Percentiles rank a stretch among this genome's conserved stretches.
Conservation (phyloP, 2,329 filamentous ascomycete species). For the Gnomoniopsis smithogilvyi region DNA sequence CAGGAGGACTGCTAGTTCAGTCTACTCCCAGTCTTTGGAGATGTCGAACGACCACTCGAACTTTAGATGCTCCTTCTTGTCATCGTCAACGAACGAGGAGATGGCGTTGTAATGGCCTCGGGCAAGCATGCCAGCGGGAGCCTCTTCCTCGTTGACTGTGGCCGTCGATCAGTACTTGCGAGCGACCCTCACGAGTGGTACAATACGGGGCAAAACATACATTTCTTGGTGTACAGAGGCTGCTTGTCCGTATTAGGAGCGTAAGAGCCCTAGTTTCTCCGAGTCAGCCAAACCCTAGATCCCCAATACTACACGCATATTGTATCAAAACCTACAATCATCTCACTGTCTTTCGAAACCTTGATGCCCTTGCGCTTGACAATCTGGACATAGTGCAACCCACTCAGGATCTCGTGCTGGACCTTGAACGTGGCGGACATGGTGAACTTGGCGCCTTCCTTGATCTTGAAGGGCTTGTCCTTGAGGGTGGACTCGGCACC, state of each 20-base stretch:
- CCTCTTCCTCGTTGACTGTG: constrained; percentile 84
- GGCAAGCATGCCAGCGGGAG: constrained; percentile 84
- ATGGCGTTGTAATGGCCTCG: constrained; percentile 87
- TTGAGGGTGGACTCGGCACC: constrained; percentile 77
- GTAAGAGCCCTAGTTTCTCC: constrained; percentile 73
- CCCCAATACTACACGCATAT: constrained; percentile 18
- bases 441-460: constrained; percentile 89
- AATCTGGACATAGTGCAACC: constrained; percentile 92
- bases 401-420: constrained; percentile 92
- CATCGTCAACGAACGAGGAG: constrained; percentile 93
- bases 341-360: constrained; percentile 92
- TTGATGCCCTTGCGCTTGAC: constrained; percentile 86
- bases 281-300: constrained; percentile 15
- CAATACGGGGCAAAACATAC: constrained; percentile 53
- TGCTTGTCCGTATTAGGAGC: constrained; percentile 89
- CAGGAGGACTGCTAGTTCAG: not conserved
- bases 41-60: constrained; percentile 98
- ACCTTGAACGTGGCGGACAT: constrained; percentile 96
- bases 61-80: constrained; percentile 82
- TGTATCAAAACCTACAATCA: constrained; percentile 69
- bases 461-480: constrained; percentile 93
- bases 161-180: not conserved
- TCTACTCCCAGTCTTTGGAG: constrained; percentile 82
- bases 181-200: not conserved
- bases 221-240: constrained; percentile 83